Base-by-base conservation (phyloP, 257 asterid genomes). In the Nicotiana benthamiana region DNA sequence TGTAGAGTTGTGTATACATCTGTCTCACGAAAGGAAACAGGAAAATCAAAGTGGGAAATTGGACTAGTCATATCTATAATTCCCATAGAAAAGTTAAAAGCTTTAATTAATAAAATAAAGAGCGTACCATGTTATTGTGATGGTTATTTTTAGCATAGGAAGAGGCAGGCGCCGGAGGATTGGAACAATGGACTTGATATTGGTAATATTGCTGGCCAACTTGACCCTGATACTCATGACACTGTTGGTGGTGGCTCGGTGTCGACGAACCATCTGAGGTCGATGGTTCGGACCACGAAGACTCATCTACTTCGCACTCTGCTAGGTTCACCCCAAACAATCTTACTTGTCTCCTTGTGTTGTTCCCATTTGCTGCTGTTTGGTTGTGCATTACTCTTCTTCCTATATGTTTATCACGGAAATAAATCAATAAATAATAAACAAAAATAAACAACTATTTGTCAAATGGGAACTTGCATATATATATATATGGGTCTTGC, bases 311-410 rank as follows among this genome's bases (percentile, higher is more conserved):
- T 22, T 89, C 88, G 84, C 95, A 90, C 76, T 92, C 97, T 68
- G 56, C 56, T 74, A 95, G 11, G 87, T 95, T 95, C 51, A 95
- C 99, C 27, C 99, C 99, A 65, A 95, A 95, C 81, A 95, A 75
- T 90, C 99, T 88, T 78, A 95, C 81, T 59, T 60, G 83, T 80
- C 80, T 90, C 93, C 87, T 93, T 24, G 89, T 86, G 82, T 87
- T 89, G 68, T 93, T 93, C 75, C 85, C 87, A 28, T 74, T 81
- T 74, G 85, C 62, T 65, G 86, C n/a, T 83, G 77, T 79, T 16
- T 48, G 82, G 18, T 70, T 62, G 11, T 64, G 53, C 75, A n/a
- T 79, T 46, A 9, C 32, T 60, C 72, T 28, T 48, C 82, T 70
- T 46, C 26, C 75, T 60, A 62, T 54, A 53, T 46, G 40, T 22